Conservation (phyloP, 2,329 filamentous ascomycete species). For the Cordyceps pruinosa region DNA sequence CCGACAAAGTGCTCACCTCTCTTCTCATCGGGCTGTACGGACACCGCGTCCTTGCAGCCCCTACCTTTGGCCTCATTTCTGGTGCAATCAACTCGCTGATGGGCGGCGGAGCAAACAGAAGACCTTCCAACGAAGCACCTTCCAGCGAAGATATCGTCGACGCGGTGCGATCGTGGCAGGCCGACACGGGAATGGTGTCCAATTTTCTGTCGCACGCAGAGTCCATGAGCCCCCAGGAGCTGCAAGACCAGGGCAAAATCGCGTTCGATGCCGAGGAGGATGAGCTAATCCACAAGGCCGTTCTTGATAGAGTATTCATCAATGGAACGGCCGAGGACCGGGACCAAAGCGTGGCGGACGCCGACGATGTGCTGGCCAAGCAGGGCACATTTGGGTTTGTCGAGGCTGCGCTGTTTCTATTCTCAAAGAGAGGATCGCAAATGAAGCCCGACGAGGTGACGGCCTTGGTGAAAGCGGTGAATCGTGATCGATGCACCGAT, state of each 20-base stretch:
- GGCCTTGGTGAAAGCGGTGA: slow-evolving; percentile 9
- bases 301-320: slow-evolving; percentile 11
- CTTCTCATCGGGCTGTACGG: background rate
- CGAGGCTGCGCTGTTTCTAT: slow-evolving; percentile 8
- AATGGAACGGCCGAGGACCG: background rate
- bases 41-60: background rate
- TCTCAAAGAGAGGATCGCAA: slow-evolving; percentile 5
- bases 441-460: slow-evolving; percentile 10
- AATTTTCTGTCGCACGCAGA: slow-evolving; percentile 15
- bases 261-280: slow-evolving; percentile 15
- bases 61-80: background rate
- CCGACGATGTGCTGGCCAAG: slow-evolving; percentile 11
- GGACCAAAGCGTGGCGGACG: slow-evolving; percentile 3
- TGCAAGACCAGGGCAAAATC: background rate
- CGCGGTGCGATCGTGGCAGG: slow-evolving; percentile 7
- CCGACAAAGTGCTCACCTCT: background rate
- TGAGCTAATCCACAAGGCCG: slow-evolving; percentile 16
- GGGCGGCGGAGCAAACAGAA: background rate
- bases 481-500: slow-evolving; percentile 12
- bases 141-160: background rate
- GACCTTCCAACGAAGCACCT: background rate
- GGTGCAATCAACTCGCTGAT: background rate
- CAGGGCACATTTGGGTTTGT: slow-evolving; percentile 14
- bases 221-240: slow-evolving; percentile 3
- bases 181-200: slow-evolving; percentile 14